These are phyloP conservation scores for Metschnikowia amazonensis DNA, from an alignment of 805 yeast genomes.

Conservation along the genomic window DNA sequence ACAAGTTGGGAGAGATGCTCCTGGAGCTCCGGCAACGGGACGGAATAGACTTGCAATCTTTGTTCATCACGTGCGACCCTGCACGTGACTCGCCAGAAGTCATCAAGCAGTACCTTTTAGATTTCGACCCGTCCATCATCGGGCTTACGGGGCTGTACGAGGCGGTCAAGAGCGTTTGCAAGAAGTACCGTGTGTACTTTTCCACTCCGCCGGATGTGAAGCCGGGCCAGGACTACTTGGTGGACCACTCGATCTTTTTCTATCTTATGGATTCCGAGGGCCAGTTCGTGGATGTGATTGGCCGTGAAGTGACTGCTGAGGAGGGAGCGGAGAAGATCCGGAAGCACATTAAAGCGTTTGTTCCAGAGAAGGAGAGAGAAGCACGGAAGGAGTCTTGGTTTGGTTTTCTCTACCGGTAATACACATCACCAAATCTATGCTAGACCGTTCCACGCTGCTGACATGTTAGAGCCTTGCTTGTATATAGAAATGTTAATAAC, in stretches of 20 bases:
- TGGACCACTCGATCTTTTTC: slow-evolving; percentile 96
- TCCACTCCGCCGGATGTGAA: slow-evolving; percentile 94
- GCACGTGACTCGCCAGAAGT: slow-evolving; percentile 89
- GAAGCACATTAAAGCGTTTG: slow-evolving; percentile 69
- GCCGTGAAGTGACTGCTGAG: slow-evolving; percentile 79
- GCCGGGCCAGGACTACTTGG: slow-evolving; percentile 94
- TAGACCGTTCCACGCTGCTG: no score
- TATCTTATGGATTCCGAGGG: slow-evolving; percentile 99
- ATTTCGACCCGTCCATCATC: slow-evolving; percentile 84
- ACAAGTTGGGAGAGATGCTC: slow-evolving; percentile 75
- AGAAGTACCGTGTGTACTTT: slow-evolving; percentile 88
- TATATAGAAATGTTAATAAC: no score
- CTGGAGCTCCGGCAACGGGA: slow-evolving; percentile 53
- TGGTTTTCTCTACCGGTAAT: slow-evolving; percentile 43
- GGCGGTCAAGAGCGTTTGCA: slow-evolving; percentile 78
- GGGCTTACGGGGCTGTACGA: slow-evolving; percentile 93
- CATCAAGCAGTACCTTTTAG: slow-evolving; percentile 73
- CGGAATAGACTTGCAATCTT: slow-evolving; percentile 67
- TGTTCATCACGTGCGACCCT: slow-evolving; percentile 96
- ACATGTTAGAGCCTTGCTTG: no score
- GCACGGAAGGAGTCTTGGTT: slow-evolving; percentile 59
- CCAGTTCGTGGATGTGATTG: slow-evolving; percentile 88
- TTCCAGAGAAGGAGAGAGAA: slow-evolving; percentile 69
- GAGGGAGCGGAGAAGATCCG: slow-evolving; percentile 75
- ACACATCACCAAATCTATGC: no score